Evolutionary conservation across 2,329 filamentous ascomycete species (phyloP), one percentile per base, ranked within the genome.

Genomic region (Dactylonectria estremocensis): DNA sequence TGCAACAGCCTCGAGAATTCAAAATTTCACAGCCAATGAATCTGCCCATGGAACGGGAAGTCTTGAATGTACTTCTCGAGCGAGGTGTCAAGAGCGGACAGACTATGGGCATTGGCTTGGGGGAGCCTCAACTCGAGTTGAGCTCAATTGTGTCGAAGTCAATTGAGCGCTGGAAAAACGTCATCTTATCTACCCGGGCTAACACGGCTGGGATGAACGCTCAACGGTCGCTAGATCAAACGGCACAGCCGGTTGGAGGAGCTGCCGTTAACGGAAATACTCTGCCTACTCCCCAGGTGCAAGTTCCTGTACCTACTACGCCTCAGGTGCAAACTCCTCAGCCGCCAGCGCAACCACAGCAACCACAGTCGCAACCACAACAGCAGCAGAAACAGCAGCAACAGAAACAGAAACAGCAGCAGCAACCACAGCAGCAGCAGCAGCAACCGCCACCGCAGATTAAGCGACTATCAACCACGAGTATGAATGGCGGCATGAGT

Each of bases 121-220:
- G 87, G 37, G 88, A 90, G 72, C 82, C 84, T 1, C 84, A 88
- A 58, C 69, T 84, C 5, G 88, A 90, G 68, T 76, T 91, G 1
- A 82, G 82, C 66, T 83, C 84, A 0, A 75, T 89, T 43, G 84
- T 90, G 6, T 80, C 86, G 7, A 81, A 82, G n/a, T 85, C 86
- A 2, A 90, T 92, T 64, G 85, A 88, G 49, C 83, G 88, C 33
- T 92, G 90, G 90, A 91, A 90, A 78, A 83, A 80, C 5, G 88
- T 91, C 16, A 86, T 91, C 13, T 80, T 84, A n/a, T 84, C 87
- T 6, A 81, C 84, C 2, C 83, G 88, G 46, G 80, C 80, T 5
- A 77, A 80, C 3, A 74, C 74, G n/a, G 70, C 69, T 16, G 86
- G 87, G 18, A 83, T 90, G 80, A 79, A 79, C 55, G 81, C 83